Percentiles rank a stretch among this genome's conserved stretches.
Evolutionary conservation across 2,329 filamentous ascomycete genomes (phyloP).

Genomic region (Colletotrichum cereale): DNA sequence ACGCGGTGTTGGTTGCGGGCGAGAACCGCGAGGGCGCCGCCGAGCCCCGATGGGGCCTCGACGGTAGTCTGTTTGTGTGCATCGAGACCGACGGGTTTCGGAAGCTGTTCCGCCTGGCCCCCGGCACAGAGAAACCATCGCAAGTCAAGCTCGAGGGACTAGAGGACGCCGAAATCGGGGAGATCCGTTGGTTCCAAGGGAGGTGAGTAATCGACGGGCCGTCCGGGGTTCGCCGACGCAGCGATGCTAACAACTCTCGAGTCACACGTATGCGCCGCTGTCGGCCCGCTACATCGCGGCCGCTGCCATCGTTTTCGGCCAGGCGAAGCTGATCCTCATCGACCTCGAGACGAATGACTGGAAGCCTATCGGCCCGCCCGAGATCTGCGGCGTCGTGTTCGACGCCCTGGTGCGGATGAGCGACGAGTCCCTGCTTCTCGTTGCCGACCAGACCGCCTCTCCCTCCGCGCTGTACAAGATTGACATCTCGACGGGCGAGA

Average conservation of each 20-base stretch:
- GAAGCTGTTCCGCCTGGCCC: slow-evolving; percentile 58
- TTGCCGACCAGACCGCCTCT: slow-evolving; percentile 51
- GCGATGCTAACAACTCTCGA: slow-evolving; percentile 40
- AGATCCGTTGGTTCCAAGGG: slow-evolving; percentile 48
- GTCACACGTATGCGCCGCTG: slow-evolving; percentile 56
- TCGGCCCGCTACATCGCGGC: slow-evolving; percentile 52
- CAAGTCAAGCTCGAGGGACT: slow-evolving; percentile 53
- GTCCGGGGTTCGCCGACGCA: not conserved
- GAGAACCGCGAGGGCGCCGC: slow-evolving; percentile 56
- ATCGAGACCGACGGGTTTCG: slow-evolving; percentile 61
- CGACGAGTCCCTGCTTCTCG: slow-evolving; percentile 52
- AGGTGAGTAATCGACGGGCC: slow-evolving; percentile 44
- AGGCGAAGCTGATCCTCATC: slow-evolving; percentile 52
- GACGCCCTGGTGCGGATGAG: slow-evolving; percentile 53
- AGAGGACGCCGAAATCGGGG: slow-evolving; percentile 56
- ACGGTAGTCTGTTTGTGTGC: slow-evolving; percentile 62
- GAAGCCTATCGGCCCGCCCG: slow-evolving; percentile 46
- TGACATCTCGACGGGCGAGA: slow-evolving; percentile 44
- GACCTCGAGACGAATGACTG: slow-evolving; percentile 51
- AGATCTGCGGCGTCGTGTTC: slow-evolving; percentile 46
- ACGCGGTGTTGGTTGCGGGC: slow-evolving; percentile 56
- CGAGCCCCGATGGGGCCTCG: slow-evolving; percentile 64
- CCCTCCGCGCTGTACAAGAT: slow-evolving; percentile 53
- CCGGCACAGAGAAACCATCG: slow-evolving; percentile 44
- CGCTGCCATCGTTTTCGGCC: slow-evolving; percentile 49